Evolutionary conservation across 164 flowering plant species (phyloP), one percentile per base, ranked within the genome.

Genomic region (Echeveria elegans): DNA sequence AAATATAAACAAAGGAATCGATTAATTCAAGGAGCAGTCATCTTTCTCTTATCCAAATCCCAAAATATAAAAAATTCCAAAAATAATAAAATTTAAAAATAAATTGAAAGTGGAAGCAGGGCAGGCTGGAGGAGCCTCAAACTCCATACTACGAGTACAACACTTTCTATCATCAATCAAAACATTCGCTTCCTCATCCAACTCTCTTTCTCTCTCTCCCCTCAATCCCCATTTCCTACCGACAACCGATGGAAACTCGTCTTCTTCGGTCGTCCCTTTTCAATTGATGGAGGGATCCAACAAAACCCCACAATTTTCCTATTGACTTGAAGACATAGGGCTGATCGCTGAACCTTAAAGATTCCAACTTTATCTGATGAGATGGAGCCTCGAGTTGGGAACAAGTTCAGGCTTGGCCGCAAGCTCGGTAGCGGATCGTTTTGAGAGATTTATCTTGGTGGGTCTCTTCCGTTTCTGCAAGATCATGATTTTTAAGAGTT

Each of bases 381-480:
- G 59, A 56, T 56, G 61, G 61, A 56, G 32, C 61, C 61, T 0
- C 31, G 60, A 11, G 60, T 53, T 14, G 60, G 60, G 60, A 53
- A 53, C 60, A 53, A 21, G 60, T 24, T 24, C 60, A 53, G 60
- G 31, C 60, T 53, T 26, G 60, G 60, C 31, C 60, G 60, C 31
- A 53, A 53, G 31, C 30, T 53, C 16, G 60, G 60, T 2, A 53
- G 60, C 60, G 60, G 60, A 53, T 53, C 60, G 15, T 53, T 53
- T 28, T 30, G 60, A 53, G 60, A 53, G 31, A 53, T 53, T 53
- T 53, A 53, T 53, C 60, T 53, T 2, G 60, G 60, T 53, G 60
- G 60, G 60, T 53, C 31, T 53, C 60, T n/a, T 53, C 1, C 5
- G 9, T 47, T 53, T 53, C 28, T 53, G n/a, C n/a, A n/a, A 6